Base-by-base conservation (phyloP, 345 rosid genomes). In the Euclidium syriacum region DNA sequence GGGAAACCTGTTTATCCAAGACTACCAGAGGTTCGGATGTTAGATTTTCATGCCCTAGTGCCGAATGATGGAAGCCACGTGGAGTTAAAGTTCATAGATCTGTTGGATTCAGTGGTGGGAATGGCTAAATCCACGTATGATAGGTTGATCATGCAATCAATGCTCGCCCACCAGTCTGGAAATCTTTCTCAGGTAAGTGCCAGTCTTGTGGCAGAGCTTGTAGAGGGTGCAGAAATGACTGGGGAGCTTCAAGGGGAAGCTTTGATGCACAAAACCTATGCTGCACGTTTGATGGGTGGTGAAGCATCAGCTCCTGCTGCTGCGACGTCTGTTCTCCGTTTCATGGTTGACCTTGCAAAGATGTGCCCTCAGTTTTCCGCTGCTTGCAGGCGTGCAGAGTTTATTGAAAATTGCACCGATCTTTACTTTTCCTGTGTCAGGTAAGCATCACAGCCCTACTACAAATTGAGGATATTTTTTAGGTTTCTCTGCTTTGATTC, bases 221-320 rank as follows among this genome's bases (percentile, higher is more conserved):
- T 90, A 50, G 97, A 90, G 75, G 96, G 89, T 65, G 78, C 81
- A 41, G 97, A 95, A 77, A 86, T 81, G 89, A 83, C 87, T 34
- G 99, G 95, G 69, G 97, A 88, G 77, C 97, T 95, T 76, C 99
- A 90, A 79, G 99, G 99, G 73, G 99, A 95, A 79, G 99, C 99
- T 76, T 80, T 90, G 69, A 95, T 95, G 99, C 99, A 95, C 69
- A 95, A 90, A 82, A 95, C 99, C 10, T 95, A 95, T 71, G 99
- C 99, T 2, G 97, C 99, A 10, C 92, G 97, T 50, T 73, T 95
- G 70, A 90, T 88, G 99, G 94, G 96, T 67, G 99, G 99, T 32
- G 96, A 90, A 81, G 97, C 99, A 53, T 84, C 95, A 46, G 97
- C 99, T 81, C 99, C 99, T 64, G 95, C 92, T 71, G 91, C 96